Base-by-base conservation (phyloP, 495 filamentous ascomycete species). In the Parathielavia hyrcaniae region DNA sequence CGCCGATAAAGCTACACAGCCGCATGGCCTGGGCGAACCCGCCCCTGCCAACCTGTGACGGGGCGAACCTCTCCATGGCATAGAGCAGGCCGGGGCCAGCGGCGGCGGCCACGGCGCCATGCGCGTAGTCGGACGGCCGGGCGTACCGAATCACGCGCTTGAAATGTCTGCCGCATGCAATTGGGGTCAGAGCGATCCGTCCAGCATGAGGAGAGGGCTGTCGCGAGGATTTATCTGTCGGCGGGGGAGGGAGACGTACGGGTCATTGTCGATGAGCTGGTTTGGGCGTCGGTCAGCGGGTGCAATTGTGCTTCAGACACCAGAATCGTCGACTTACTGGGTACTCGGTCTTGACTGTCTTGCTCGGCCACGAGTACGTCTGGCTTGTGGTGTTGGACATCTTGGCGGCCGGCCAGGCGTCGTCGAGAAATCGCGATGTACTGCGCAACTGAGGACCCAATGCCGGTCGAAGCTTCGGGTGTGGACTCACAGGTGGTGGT, bases 181-280 rank as follows among this genome's bases (percentile, higher is more conserved):
- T 62, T 58, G 6, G 57, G 30, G 64, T 71, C 51, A 69, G 64
- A 64, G n/a, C n/a, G n/a, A n/a, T n/a, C n/a, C n/a, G n/a, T 46
- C 34, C 2, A 32, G 46, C n/a, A 30, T 34, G 17, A 20, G 32
- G 48, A 17, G 12, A 35, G 11, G 36, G 30, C 4, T 13, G 45
- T 17, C 13, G 19, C 49, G 35, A 20, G 32, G n/a, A n/a, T n/a
- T n/a, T 44, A 22, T 23, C 8, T 43, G 16, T 39, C 30, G 46
- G 54, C 36, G 22, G 49, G 55, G n/a, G 45, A 30, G 26, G 45
- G 30, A n/a, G 62, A 73, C 86, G 71, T 89, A 97, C 92, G 92
- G 92, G 75, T 97, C 92, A 76, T 84, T 91, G 77, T 97, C 92
- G 71, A 97, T 97, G 75, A 96, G 86, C 92, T 97, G 67, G 65